phyloP scores from a whole-genome alignment of 1,284 basidiomycete species.

The Xerocomus amazonicus region DNA sequence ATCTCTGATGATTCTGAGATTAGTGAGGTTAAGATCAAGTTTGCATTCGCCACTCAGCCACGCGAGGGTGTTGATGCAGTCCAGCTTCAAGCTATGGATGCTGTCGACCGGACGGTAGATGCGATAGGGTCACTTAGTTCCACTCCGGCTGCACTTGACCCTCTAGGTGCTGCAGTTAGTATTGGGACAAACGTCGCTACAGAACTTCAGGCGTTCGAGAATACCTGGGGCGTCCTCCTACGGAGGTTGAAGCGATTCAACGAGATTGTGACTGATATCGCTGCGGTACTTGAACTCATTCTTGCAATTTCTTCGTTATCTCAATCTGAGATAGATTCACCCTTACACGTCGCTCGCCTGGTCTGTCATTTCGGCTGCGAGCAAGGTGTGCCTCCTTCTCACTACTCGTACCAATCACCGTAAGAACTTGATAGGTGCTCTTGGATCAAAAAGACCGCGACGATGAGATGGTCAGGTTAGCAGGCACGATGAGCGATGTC shows the following conservation, averaged over 20 bases:
- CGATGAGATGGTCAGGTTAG: slow-evolving; percentile 10
- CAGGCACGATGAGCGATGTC: slow-evolving; percentile 10
- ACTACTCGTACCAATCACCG: no score
- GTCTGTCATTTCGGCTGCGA: slow-evolving; percentile 24
- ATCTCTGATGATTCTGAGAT: no score
- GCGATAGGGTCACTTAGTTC: background rate
- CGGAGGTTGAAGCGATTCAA: slow-evolving; percentile 15
- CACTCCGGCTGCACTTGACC: no score
- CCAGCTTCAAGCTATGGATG: slow-evolving; percentile 17
- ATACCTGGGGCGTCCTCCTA: slow-evolving; percentile 19
- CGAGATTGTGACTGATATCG: slow-evolving; percentile 8
- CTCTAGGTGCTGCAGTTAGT: no score
- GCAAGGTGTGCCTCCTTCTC: slow-evolving; percentile 8
- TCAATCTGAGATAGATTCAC: slow-evolving; percentile 10
- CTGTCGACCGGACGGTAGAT: slow-evolving; percentile 6
- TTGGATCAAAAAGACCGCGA: slow-evolving; percentile 18
- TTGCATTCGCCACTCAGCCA: background rate
- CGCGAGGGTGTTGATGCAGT: background rate
- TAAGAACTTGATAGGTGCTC: slow-evolving; percentile 19
- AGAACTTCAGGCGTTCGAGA: slow-evolving; percentile 14
- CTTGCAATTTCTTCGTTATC: no score
- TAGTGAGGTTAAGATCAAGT: no score
- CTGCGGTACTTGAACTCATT: slow-evolving; percentile 9
- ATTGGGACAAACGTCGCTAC: background rate
- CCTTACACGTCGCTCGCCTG: slow-evolving; percentile 20